A percentile compares a stretch with the other conserved stretches of the same genome.
Conservation (phyloP, 305 asterid genomes). For the Plantago coronopus region DNA sequence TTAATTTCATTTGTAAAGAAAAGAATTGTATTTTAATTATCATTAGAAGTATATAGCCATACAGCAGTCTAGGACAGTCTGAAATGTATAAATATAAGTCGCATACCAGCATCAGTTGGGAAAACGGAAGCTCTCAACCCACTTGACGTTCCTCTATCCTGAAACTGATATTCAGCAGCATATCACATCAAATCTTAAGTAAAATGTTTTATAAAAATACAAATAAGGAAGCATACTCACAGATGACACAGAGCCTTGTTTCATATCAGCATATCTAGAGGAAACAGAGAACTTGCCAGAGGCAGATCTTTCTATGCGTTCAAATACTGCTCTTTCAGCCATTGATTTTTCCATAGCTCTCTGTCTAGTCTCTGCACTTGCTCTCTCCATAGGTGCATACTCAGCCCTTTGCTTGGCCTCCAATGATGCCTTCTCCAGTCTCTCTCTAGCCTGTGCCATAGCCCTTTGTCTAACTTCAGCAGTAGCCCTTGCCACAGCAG, state of each 20-base stretch:
- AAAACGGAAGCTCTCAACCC: conserved; percentile 45
- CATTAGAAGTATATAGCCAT: not conserved
- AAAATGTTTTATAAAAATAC: conserved; percentile 21
- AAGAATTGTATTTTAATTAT: not conserved
- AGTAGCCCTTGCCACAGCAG: conserved; percentile 53
- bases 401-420: conserved; percentile 65
- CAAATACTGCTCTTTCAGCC: conserved; percentile 46
- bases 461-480: conserved; percentile 44
- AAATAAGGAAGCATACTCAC: conserved; percentile 51
- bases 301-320: conserved; percentile 43
- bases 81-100: conserved; percentile 5
- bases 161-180: conserved; percentile 39
- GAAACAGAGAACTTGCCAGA: conserved; percentile 54
- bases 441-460: conserved; percentile 45
- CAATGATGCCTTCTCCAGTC: conserved; percentile 42
- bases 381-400: conserved; percentile 78
- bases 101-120: conserved; percentile 56
- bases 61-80: not conserved
- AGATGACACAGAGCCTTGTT: conserved; percentile 47
- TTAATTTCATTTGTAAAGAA: not conserved
- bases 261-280: conserved; percentile 45
- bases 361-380: conserved; percentile 77
- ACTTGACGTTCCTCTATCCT: conserved; percentile 39
- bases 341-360: conserved; percentile 69
- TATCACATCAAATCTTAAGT: conserved; percentile 23